phyloP scores from a whole-genome alignment of 768 basidiomycete genomes.

The Mrakia hoshinonis region DNA sequence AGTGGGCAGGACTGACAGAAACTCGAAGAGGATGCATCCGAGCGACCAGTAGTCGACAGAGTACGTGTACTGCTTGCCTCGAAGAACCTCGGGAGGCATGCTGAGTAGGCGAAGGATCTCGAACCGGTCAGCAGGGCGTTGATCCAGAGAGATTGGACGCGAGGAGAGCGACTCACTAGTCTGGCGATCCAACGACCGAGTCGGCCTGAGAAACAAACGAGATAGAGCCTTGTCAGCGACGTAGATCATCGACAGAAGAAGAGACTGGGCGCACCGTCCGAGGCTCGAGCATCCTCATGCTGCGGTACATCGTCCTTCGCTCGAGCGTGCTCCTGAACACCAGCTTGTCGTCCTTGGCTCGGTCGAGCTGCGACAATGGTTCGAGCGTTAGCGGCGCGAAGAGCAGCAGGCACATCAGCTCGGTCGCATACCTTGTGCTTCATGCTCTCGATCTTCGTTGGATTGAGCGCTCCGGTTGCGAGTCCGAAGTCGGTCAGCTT shows the following conservation, averaged over 20 bases:
- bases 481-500: constrained; percentile 94
- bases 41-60: constrained; percentile 98
- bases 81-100: constrained; percentile 78
- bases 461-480: constrained; percentile 91
- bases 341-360: constrained; percentile 86
- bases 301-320: constrained; percentile 86
- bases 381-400: not conserved
- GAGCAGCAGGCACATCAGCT: not conserved
- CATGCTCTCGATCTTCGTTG: constrained; percentile 84
- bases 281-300: constrained; percentile 78
- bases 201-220: constrained; percentile 51
- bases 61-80: constrained; percentile 89
- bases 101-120: constrained; percentile 27
- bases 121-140: not conserved
- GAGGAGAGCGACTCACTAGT: constrained; percentile 50
- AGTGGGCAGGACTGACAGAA: constrained; percentile 34
- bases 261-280: constrained; percentile 49
- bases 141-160: not conserved
- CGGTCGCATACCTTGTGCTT: constrained; percentile 64
- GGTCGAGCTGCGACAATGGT: constrained; percentile 60
- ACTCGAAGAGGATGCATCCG: constrained; percentile 94
- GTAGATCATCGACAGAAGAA: not conserved
- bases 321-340: constrained; percentile 87
- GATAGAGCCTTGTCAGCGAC: not conserved
- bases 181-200: constrained; percentile 93